These are phyloP conservation scores for Russula olivacea DNA, from an alignment of 768 basidiomycete species.

Conservation along the genomic window DNA sequence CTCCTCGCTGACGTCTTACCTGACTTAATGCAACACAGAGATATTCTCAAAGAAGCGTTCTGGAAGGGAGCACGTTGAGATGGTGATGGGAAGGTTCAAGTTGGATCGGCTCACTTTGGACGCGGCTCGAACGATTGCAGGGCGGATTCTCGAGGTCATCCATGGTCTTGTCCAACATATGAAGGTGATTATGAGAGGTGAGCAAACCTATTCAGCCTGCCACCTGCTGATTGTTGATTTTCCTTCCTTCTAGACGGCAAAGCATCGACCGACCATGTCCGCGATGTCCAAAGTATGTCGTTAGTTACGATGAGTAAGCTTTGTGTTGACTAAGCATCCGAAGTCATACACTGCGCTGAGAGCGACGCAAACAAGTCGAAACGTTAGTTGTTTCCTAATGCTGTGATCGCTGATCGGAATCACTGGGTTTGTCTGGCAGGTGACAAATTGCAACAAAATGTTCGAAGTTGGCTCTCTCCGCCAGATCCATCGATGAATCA, in stretches of 20 bases:
- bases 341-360: too few relatives aligned
- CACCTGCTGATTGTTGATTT: background rate
- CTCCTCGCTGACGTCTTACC: background rate
- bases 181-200: background rate
- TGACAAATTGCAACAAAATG: background rate
- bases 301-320: too few relatives aligned
- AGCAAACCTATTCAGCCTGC: background rate
- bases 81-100: background rate
- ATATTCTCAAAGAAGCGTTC: background rate
- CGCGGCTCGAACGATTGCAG: background rate
- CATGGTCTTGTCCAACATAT: background rate
- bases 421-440: background rate
- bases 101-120: background rate
- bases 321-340: background rate
- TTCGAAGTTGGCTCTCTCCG: background rate
- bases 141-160: background rate
- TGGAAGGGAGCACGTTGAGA: background rate
- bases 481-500: background rate
- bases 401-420: background rate
- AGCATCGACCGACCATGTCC: background rate
- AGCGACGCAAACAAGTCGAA: background rate
- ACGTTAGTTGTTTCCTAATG: background rate
- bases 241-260: too few relatives aligned
- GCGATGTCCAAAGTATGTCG: background rate
- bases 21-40: background rate